A percentile compares a stretch with the other conserved stretches of the same genome.
phyloP scores from a whole-genome alignment of 2,329 filamentous ascomycete genomes.

The Mariannaea sp. region DNA sequence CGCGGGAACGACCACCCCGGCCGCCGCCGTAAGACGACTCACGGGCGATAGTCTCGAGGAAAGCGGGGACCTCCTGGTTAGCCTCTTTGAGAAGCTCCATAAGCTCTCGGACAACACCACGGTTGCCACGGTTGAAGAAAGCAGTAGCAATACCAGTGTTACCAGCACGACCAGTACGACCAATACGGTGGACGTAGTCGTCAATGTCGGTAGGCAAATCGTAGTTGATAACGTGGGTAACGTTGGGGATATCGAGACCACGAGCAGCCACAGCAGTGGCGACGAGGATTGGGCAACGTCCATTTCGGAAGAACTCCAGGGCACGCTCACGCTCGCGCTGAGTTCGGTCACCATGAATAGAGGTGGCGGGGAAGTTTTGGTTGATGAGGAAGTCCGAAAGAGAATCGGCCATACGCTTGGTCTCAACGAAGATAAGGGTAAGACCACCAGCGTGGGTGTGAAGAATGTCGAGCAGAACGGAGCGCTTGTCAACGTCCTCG shows the following conservation, averaged over 20 bases:
- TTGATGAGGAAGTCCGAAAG: conserved; percentile 98
- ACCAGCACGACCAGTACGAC: conserved; percentile 98
- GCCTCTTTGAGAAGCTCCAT: conserved; percentile 98
- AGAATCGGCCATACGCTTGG: conserved; percentile 98
- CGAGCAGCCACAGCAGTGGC: conserved; percentile 93
- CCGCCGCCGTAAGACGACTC: conserved; percentile 82
- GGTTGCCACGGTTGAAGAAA: conserved; percentile 99
- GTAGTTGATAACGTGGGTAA: conserved; percentile 98
- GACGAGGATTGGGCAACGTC: conserved; percentile 92
- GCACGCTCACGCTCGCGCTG: conserved; percentile 99
- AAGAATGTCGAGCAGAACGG: conserved; percentile 93
- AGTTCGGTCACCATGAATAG: conserved; percentile 97
- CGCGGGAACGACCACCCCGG: conserved; percentile 57
- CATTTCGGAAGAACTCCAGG: conserved; percentile 96
- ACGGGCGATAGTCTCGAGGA: conserved; percentile 96
- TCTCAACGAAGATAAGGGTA: conserved; percentile 98
- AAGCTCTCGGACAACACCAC: conserved; percentile 94
- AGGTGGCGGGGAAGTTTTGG: conserved; percentile 96
- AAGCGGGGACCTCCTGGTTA: conserved; percentile 92
- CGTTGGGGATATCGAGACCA: conserved; percentile 93
- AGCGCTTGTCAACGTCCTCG: conserved; percentile 96
- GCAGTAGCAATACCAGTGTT: conserved; percentile 98
- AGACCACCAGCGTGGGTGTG: conserved; percentile 90
- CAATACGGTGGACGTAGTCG: conserved; percentile 98
- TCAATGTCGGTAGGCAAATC: conserved; percentile 99